Conservation (phyloP, 2,329 filamentous ascomycete genomes). For the Colletotrichum gigasporum region DNA sequence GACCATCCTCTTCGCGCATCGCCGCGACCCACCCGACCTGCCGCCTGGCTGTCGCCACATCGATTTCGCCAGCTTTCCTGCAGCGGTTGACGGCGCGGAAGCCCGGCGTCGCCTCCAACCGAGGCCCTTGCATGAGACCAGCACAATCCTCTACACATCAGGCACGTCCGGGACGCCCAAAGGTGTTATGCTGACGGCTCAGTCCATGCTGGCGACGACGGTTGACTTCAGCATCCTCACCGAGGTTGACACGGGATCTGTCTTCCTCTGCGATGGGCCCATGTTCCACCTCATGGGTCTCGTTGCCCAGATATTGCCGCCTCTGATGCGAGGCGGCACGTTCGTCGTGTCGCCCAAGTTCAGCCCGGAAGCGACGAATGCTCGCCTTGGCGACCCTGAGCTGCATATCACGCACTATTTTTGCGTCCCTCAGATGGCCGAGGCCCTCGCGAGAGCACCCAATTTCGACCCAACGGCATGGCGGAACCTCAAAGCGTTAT, state of each 20-base stretch:
- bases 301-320: constrained; percentile 16
- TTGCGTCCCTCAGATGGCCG: constrained; percentile 29
- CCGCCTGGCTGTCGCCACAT: constrained; percentile 16
- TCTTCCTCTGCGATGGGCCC: constrained; percentile 29
- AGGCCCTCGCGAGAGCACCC: constrained; percentile 8
- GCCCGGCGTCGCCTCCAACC: not conserved
- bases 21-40: constrained; percentile 2
- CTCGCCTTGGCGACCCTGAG: not conserved
- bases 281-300: constrained; percentile 31
- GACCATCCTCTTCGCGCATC: constrained; percentile 13
- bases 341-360: constrained; percentile 18
- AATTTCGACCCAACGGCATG: constrained; percentile 15
- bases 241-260: constrained; percentile 13
- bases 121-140: constrained; percentile 3
- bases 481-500: constrained; percentile 18
- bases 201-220: constrained; percentile 11
- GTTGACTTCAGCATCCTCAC: constrained; percentile 16
- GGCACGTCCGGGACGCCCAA: constrained; percentile 24
- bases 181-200: constrained; percentile 9
- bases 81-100: constrained; percentile 1
- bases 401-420: constrained; percentile 22
- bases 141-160: constrained; percentile 24
- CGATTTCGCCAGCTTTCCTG: not conserved
- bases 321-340: constrained; percentile 15
- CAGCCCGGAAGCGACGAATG: constrained; percentile 11